Conservation (phyloP, 2,329 filamentous ascomycete genomes). For the Sporothrix phasma region DNA sequence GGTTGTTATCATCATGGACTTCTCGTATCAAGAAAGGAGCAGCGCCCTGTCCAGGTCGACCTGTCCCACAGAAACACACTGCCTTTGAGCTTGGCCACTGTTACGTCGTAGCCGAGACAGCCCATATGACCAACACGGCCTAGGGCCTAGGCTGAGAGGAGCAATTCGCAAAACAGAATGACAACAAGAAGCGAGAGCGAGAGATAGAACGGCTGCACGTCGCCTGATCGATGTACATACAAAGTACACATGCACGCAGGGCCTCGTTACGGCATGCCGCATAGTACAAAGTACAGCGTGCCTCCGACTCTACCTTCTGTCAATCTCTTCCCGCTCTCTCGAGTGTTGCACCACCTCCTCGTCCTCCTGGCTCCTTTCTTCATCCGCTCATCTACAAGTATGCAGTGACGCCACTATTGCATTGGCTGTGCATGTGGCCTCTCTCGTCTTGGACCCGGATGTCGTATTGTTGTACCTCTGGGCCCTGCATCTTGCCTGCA, state of each 20-base stretch:
- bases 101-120: background rate
- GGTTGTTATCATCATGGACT: background rate
- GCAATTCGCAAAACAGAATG: background rate
- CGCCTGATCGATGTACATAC: background rate
- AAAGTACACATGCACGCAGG: background rate
- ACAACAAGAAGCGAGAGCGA: slow-evolving; percentile 5
- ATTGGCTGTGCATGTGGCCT: background rate
- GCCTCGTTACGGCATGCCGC: background rate
- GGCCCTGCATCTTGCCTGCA: background rate
- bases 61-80: background rate
- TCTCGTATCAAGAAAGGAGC: background rate
- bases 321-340: background rate
- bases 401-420: background rate
- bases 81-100: no score
- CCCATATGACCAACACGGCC: background rate
- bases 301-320: background rate
- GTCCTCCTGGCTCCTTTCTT: background rate
- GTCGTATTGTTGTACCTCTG: background rate
- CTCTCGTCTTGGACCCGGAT: background rate
- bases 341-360: background rate
- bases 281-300: slow-evolving; percentile 1
- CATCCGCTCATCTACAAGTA: background rate
- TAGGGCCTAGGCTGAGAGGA: background rate
- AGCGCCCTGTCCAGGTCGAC: background rate
- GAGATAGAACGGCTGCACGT: background rate